Percentiles rank a stretch among this genome's conserved stretches.
Conservation (phyloP, 2,329 filamentous ascomycete genomes). For the Aureobasidium mangrovei region DNA sequence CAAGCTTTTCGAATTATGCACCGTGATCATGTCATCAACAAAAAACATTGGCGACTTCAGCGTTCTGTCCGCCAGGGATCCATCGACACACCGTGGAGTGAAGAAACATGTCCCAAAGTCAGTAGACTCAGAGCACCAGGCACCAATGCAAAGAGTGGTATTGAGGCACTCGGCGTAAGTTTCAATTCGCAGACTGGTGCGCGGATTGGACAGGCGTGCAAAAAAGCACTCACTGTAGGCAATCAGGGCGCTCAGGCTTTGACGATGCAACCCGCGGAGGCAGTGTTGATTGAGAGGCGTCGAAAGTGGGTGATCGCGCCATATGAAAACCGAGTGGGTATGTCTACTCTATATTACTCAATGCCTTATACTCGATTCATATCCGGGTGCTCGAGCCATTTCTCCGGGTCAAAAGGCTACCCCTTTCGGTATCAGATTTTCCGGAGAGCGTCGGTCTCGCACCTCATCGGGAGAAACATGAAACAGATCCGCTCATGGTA, state of each 20-base stretch:
- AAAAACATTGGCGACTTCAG: background rate
- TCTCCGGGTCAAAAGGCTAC: too few relatives aligned
- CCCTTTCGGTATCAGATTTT: too few relatives aligned
- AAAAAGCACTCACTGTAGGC: background rate
- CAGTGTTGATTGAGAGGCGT: background rate
- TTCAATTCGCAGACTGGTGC: conserved; percentile 7
- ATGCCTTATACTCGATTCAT: background rate
- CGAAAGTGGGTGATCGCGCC: background rate
- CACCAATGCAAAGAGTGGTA: conserved; percentile 13
- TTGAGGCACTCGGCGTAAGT: background rate
- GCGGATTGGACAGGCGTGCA: background rate
- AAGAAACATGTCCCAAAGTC: background rate
- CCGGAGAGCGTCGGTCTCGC: too few relatives aligned
- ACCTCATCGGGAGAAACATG: too few relatives aligned
- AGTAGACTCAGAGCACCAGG: conserved; percentile 1
- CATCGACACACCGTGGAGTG: background rate
- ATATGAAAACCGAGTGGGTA: background rate
- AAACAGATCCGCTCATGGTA: background rate
- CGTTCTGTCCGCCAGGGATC: conserved; percentile 7
- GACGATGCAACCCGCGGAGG: conserved; percentile 8
- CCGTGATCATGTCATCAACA: too few relatives aligned
- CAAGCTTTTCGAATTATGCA: too few relatives aligned
- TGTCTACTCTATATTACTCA: background rate
- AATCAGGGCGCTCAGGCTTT: background rate
- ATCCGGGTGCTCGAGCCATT: too few relatives aligned